Percentiles rank a stretch among this genome's conserved stretches.
phyloP scores from a whole-genome alignment of 2,329 filamentous ascomycete species.

The Fonsecaea pugnacius region DNA sequence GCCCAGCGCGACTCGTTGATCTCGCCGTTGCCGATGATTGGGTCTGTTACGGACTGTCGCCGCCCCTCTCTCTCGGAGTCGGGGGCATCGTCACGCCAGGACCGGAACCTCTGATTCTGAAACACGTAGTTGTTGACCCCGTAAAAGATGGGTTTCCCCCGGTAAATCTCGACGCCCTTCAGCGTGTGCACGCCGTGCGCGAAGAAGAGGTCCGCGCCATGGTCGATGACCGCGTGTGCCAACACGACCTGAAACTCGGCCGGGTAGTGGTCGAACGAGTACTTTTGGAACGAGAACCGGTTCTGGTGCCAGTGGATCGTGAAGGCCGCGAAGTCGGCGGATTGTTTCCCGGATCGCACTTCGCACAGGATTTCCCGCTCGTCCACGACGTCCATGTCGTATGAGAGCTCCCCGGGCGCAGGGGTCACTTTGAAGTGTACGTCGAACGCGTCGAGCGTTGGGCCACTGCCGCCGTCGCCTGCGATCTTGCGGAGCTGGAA shows the following conservation, averaged over 20 bases:
- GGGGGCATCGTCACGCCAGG: constrained; percentile 6
- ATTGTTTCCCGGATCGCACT: constrained; percentile 3
- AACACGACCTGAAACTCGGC: constrained; percentile 3
- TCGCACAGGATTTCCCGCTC: constrained; percentile 13
- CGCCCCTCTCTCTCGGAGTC: too few species aligned
- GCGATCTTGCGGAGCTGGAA: constrained; percentile 11
- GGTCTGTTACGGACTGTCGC: background rate
- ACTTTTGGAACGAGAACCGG: constrained; percentile 8
- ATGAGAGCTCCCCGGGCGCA: background rate
- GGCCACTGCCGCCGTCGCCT: constrained; percentile 1
- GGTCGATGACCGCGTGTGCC: constrained; percentile 6
- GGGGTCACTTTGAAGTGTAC: constrained; percentile 10
- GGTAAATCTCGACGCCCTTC: constrained; percentile 9
- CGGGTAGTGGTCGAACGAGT: constrained; percentile 14
- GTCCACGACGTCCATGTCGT: constrained; percentile 12
- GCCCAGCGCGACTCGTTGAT: constrained; percentile 11
- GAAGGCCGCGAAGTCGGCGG: constrained; percentile 11
- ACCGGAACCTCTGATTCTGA: constrained; percentile 13
- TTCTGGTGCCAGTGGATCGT: constrained; percentile 15
- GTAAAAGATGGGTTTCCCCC: constrained; percentile 11
- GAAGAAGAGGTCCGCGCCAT: constrained; percentile 13
- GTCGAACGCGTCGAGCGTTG: constrained; percentile 6
- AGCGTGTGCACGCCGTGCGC: constrained; percentile 14
- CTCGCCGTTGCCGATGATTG: constrained; percentile 2
- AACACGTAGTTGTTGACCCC: constrained; percentile 11